Evolutionary conservation across 2,329 filamentous ascomycete species (phyloP), one percentile per base, ranked within the genome.

Genomic region (Ceratocystis harringtonii): DNA sequence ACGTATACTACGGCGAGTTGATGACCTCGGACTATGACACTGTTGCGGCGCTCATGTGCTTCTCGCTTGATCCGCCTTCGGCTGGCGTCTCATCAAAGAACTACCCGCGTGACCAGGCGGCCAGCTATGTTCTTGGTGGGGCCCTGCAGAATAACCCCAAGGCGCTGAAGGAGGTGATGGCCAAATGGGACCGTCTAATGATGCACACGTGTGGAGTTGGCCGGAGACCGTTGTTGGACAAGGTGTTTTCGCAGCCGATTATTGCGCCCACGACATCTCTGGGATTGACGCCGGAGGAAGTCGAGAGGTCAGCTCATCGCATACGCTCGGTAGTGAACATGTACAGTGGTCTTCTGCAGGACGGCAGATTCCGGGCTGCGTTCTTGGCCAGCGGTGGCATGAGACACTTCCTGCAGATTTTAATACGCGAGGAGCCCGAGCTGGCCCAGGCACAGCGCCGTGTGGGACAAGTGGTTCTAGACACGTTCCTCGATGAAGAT

Each of bases 1-100:
- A 87, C 72, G 83, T 87, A 68, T 88, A 86, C 75, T 88, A 87
- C 72, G 85, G 85, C 8, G 75, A 84, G 19, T 82, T 85, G 72
- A 79, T 87, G 66, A 77, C 80, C 25, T 80, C 84, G 71, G 80
- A 85, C 69, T 70, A 75, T 2, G 78, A 79, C 1, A 79, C 80
- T 1, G 69, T 85, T 63, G 78, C 77, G 68, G 74, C 78, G n/a
- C 77, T 87, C 1, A 74, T 86, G 67, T 85, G 83, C 70, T 75
- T 85, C 45, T 79, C 84, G 73, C 70, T 72, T 30, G 65, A 72
- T 69, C 66, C 70, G 66, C 44, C 73, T 65, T 55, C 68, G 1
- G 63, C 69, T 36, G 70, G 71, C 3, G 58, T 65, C 17, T 67
- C 66, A 12, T 45, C 58, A 8, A 71, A 68, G 1, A 62, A 68